Evolutionary conservation across 1,284 basidiomycete species (phyloP).

Genomic region (Prillingera fragicola): DNA sequence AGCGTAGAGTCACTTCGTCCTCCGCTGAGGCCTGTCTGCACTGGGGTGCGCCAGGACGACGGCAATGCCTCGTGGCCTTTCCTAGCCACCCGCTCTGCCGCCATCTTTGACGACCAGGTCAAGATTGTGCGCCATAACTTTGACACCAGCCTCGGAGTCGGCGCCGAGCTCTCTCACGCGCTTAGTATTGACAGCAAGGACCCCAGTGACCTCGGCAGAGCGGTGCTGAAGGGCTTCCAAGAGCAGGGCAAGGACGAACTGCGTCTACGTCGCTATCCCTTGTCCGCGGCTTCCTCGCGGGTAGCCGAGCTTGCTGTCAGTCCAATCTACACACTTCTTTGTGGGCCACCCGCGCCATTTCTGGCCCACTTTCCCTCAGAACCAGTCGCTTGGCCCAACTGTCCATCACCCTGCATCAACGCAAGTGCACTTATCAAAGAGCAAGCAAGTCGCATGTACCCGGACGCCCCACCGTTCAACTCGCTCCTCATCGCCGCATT

Average conservation of each 20-base stretch:
- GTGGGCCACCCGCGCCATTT: slow-evolving; percentile 17
- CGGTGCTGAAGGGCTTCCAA: slow-evolving; percentile 14
- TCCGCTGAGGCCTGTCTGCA: slow-evolving; percentile 25
- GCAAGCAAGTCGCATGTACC: slow-evolving; percentile 28
- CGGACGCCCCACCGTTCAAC: slow-evolving; percentile 35
- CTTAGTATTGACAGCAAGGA: slow-evolving; percentile 19
- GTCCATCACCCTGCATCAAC: slow-evolving; percentile 17
- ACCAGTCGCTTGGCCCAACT: slow-evolving; percentile 18
- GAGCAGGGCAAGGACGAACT: slow-evolving; percentile 16
- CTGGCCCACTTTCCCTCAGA: slow-evolving; percentile 24
- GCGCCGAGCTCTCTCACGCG: slow-evolving; percentile 27
- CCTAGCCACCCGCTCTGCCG: slow-evolving; percentile 13
- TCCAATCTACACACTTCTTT: slow-evolving; percentile 36
- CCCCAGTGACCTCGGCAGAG: not conserved
- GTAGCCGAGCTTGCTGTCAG: slow-evolving; percentile 24
- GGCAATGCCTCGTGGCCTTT: slow-evolving; percentile 23
- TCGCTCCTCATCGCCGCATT: slow-evolving; percentile 28
- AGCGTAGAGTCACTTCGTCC: slow-evolving; percentile 21
- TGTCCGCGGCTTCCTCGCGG: slow-evolving; percentile 3
- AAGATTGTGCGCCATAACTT: slow-evolving; percentile 32
- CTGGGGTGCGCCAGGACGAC: slow-evolving; percentile 30
- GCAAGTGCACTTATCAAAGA: slow-evolving; percentile 33
- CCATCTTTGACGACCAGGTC: slow-evolving; percentile 31
- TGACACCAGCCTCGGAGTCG: slow-evolving; percentile 11
- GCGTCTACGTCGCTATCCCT: slow-evolving; percentile 20